These are phyloP conservation scores for Tetrahymena elliotti DNA, from an alignment of 73 alveolate species.

Conservation along the genomic window DNA sequence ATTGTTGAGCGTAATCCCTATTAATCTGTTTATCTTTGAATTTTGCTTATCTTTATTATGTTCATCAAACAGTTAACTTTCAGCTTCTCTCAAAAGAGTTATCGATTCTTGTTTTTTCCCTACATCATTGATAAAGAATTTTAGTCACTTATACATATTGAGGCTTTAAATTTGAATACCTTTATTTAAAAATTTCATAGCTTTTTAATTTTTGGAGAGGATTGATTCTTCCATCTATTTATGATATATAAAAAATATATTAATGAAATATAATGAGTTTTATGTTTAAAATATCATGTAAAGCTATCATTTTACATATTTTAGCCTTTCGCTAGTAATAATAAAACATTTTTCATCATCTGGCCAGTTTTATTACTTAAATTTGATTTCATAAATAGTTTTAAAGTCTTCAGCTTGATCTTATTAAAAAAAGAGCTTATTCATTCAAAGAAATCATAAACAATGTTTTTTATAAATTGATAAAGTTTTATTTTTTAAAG, in stretches of 20 bases:
- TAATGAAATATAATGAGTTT: not conserved
- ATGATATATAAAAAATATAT: not conserved
- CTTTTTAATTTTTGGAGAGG: not conserved
- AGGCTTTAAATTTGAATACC: not conserved
- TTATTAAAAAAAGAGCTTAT: not conserved
- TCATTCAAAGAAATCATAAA: not conserved
- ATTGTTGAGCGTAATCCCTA: not conserved
- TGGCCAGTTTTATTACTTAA: not conserved
- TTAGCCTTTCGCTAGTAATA: not conserved
- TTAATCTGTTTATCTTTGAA: not conserved
- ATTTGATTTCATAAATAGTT: not conserved
- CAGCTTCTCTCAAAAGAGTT: not conserved
- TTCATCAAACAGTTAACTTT: not conserved
- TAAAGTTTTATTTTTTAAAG: not conserved
- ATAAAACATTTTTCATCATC: not conserved
- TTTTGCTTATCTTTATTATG: not conserved
- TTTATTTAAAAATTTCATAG: not conserved
- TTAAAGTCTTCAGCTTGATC: not conserved
- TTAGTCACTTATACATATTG: too few species aligned
- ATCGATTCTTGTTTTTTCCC: not conserved
- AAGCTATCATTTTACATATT: not conserved
- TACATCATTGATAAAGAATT: not conserved
- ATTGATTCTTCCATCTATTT: not conserved
- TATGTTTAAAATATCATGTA: too few species aligned
- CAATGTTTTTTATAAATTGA: not conserved